These are phyloP conservation scores for Aphanocladium album DNA, from an alignment of 2,329 filamentous ascomycete species.

Conservation along the genomic window DNA sequence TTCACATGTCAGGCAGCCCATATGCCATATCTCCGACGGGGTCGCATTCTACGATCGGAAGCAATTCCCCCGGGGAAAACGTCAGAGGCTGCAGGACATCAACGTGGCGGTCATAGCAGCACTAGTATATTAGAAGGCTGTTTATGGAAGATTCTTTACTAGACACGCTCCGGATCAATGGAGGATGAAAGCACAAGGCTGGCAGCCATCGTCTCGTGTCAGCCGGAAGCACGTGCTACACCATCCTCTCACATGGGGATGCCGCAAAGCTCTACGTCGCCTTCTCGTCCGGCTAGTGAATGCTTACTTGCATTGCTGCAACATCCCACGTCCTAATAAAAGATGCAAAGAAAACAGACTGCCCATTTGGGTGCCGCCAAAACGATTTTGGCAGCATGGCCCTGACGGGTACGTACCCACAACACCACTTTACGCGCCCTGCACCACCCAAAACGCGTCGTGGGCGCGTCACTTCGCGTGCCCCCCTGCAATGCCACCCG, in stretches of 20 bases:
- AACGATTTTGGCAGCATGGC: background rate
- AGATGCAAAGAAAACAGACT: background rate
- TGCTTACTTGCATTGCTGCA: background rate
- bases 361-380: background rate
- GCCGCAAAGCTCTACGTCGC: background rate
- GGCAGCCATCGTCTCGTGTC: background rate
- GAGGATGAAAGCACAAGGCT: background rate
- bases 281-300: background rate
- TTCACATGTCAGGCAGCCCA: constrained; percentile 1
- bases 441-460: constrained; percentile 3
- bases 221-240: background rate
- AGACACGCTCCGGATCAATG: background rate
- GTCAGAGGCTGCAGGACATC: background rate
- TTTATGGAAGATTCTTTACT: background rate
- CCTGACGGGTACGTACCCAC: background rate
- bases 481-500: background rate
- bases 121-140: too few species aligned
- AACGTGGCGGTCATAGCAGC: too few species aligned
- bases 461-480: background rate
- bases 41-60: constrained; percentile 1
- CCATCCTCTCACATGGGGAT: background rate
- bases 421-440: constrained; percentile 1
- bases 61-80: background rate
- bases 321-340: background rate
- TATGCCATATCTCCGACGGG: background rate